Conservation (phyloP, 2,329 filamentous ascomycete genomes). For the Drechslerella dactyloides region DNA sequence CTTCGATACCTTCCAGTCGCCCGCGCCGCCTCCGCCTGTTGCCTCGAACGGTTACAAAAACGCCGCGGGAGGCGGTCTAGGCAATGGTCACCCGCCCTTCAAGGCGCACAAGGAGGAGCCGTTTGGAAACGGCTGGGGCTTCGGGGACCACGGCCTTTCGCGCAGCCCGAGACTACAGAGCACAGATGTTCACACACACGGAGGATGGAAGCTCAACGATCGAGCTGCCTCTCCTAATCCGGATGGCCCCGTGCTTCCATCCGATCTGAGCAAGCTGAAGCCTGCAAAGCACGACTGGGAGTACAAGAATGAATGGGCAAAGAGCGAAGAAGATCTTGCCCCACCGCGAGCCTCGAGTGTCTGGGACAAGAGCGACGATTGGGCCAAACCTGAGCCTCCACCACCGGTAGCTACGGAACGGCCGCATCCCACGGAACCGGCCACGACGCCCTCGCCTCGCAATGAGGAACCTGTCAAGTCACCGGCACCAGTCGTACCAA, state of each 20-base stretch:
- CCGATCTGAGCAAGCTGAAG: constrained; percentile 31
- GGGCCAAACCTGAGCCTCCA: constrained; percentile 24
- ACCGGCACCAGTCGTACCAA: background rate
- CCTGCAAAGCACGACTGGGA: constrained; percentile 30
- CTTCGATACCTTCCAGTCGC: constrained; percentile 42
- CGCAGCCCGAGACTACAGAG: constrained; percentile 25
- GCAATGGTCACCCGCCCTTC: constrained; percentile 30
- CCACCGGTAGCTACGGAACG: constrained; percentile 7
- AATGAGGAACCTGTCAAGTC: constrained; percentile 5
- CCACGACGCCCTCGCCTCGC: background rate
- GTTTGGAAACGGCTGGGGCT: constrained; percentile 40
- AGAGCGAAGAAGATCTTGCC: constrained; percentile 39
- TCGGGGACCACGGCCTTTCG: constrained; percentile 29
- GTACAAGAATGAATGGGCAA: constrained; percentile 49
- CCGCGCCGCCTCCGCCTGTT: constrained; percentile 20
- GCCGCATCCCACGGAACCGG: background rate
- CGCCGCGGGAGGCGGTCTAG: constrained; percentile 14
- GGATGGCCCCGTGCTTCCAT: constrained; percentile 9
- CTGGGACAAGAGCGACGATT: constrained; percentile 37
- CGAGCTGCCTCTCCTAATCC: background rate
- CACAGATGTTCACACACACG: constrained; percentile 21
- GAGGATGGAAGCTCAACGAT: constrained; percentile 13
- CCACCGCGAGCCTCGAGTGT: constrained; percentile 31
- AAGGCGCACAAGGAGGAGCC: constrained; percentile 34
- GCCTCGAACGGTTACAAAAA: constrained; percentile 31